A percentile compares a stretch with the other conserved stretches of the same genome.
These are phyloP conservation scores for Talaromyces pinophilus DNA, from an alignment of 2,329 filamentous ascomycete genomes.

Conservation along the genomic window DNA sequence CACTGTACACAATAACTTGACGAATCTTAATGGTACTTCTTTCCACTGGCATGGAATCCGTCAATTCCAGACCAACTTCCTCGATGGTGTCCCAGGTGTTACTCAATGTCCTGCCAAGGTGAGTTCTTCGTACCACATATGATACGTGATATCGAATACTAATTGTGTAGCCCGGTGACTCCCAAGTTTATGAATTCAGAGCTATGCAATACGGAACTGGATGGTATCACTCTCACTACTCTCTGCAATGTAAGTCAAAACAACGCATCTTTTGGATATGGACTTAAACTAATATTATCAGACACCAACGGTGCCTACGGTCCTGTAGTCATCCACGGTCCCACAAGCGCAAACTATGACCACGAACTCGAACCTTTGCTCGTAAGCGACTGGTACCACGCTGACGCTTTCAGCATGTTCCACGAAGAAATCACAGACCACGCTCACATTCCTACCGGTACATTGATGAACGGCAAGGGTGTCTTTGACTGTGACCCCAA, in stretches of 20 bases:
- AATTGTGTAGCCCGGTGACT: slow-evolving; percentile 24
- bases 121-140: not conserved
- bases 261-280: not conserved
- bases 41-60: slow-evolving; percentile 37
- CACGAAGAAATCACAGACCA: slow-evolving; percentile 25
- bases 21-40: slow-evolving; percentile 20
- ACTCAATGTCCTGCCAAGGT: slow-evolving; percentile 42
- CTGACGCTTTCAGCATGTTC: slow-evolving; percentile 32
- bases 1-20: not conserved
- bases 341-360: slow-evolving; percentile 42
- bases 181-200: slow-evolving; percentile 41
- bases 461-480: slow-evolving; percentile 50
- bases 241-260: slow-evolving; percentile 35
- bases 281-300: not conserved
- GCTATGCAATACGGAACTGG: slow-evolving; percentile 41
- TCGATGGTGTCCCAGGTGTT: slow-evolving; percentile 37
- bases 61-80: slow-evolving; percentile 34
- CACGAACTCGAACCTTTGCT: slow-evolving; percentile 38
- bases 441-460: slow-evolving; percentile 38
- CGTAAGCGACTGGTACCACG: slow-evolving; percentile 38
- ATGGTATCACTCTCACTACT: slow-evolving; percentile 41
- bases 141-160: not conserved
- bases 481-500: slow-evolving; percentile 24
- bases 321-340: slow-evolving; percentile 54
- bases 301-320: slow-evolving; percentile 58